phyloP scores from a whole-genome alignment of 306 rosid species.

The Senna siamea region DNA sequence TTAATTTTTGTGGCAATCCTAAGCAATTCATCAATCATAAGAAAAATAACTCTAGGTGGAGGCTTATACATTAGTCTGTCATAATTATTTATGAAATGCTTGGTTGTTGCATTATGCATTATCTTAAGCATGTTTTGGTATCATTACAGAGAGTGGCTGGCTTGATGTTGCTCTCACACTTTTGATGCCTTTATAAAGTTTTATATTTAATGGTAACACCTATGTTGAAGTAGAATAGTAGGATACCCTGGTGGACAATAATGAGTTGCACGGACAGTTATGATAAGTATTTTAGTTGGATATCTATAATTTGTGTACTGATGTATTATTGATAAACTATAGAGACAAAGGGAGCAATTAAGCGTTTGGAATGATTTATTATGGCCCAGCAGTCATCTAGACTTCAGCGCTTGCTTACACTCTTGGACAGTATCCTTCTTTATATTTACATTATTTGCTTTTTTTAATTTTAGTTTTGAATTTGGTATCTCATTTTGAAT shows the following conservation, averaged over 20 bases:
- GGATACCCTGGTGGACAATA: slow-evolving; percentile 27
- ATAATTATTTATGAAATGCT: too few relatives aligned
- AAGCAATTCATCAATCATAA: too few relatives aligned
- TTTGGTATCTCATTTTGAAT: background rate
- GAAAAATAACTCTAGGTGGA: too few relatives aligned
- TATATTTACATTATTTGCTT: slow-evolving; percentile 4
- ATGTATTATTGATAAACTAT: slow-evolving; percentile 3
- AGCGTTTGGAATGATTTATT: slow-evolving; percentile 73
- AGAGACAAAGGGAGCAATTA: slow-evolving; percentile 31
- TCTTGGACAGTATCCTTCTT: slow-evolving; percentile 90
- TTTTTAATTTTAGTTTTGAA: background rate
- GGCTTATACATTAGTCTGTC: too few relatives aligned
- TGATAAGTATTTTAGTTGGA: slow-evolving; percentile 33
- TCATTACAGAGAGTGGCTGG: too few relatives aligned
- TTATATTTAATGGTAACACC: too few relatives aligned
- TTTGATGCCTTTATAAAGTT: too few relatives aligned
- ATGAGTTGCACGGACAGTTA: slow-evolving; percentile 24
- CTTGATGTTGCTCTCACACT: too few relatives aligned
- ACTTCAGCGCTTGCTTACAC: slow-evolving; percentile 96
- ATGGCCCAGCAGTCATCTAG: slow-evolving; percentile 99
- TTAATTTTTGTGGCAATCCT: too few relatives aligned
- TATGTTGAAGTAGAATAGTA: too few relatives aligned
- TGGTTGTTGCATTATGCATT: too few relatives aligned
- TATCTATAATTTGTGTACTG: slow-evolving; percentile 34
- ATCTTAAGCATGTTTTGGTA: too few relatives aligned